Evolutionary conservation across 2,329 filamentous ascomycete species (phyloP).

Genomic region (Ophiostoma triangulosporum): DNA sequence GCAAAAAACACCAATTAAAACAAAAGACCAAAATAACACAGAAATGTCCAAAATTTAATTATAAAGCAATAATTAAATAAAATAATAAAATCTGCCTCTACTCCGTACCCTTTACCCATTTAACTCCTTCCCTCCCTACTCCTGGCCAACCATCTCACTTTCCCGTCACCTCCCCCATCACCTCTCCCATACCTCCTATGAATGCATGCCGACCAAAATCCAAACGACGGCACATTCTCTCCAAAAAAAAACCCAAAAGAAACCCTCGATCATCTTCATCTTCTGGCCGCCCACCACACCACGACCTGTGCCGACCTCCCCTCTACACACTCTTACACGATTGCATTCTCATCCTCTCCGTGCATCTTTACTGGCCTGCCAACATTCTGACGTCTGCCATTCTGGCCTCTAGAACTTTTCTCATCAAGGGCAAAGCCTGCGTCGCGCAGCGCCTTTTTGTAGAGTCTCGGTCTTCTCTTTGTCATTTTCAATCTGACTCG

Average conservation of each 20-base stretch:
- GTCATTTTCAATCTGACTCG: background rate
- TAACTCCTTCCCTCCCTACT: background rate
- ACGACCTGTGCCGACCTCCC: too few relatives aligned
- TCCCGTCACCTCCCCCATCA: background rate
- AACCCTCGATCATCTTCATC: background rate
- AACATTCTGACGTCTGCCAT: background rate
- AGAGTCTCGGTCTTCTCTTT: background rate
- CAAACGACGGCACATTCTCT: background rate
- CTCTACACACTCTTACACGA: background rate
- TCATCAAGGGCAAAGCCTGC: background rate
- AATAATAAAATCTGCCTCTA: background rate
- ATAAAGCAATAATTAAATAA: background rate
- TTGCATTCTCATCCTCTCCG: background rate
- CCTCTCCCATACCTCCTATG: background rate
- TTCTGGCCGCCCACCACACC: background rate
- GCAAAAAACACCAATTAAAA: background rate
- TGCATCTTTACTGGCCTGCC: background rate
- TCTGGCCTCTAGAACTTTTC: background rate
- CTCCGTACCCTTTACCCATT: background rate
- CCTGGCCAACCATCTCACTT: background rate
- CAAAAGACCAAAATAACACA: background rate
- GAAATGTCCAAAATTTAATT: background rate
- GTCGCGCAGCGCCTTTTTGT: background rate
- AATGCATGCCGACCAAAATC: background rate
- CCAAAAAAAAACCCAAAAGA: background rate